A percentile compares a stretch with the other conserved stretches of the same genome.
These are phyloP conservation scores for Beta macrorhiza DNA, from an alignment of 179 eudicot species.

Conservation along the genomic window DNA sequence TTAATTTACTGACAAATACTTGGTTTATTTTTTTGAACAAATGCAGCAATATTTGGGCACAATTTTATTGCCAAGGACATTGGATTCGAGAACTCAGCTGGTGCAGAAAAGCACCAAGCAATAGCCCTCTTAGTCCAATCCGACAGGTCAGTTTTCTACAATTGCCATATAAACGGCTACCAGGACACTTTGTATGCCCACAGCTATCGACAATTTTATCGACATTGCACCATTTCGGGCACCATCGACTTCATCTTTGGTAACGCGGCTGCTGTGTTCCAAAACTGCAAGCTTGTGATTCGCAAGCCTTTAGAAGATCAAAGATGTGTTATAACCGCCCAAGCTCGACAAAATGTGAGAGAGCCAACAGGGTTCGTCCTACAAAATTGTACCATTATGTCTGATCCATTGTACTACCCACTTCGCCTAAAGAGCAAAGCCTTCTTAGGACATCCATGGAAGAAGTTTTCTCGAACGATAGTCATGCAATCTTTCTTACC, in stretches of 20 bases:
- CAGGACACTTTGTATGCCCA: slow-evolving; percentile 41
- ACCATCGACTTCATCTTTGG: slow-evolving; percentile 47
- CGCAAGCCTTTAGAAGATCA: slow-evolving; percentile 45
- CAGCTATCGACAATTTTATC: slow-evolving; percentile 46
- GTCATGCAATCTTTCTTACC: slow-evolving; percentile 36
- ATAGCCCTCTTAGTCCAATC: slow-evolving; percentile 44
- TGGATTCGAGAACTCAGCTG: slow-evolving; percentile 40
- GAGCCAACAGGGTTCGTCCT: slow-evolving; percentile 42
- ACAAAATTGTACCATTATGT: slow-evolving; percentile 30
- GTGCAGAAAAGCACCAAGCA: slow-evolving; percentile 42
- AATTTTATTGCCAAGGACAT: slow-evolving; percentile 45
- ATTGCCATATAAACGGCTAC: slow-evolving; percentile 40
- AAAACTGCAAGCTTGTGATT: slow-evolving; percentile 43
- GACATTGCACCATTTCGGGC: slow-evolving; percentile 40
- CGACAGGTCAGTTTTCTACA: slow-evolving; percentile 41
- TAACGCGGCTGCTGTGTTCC: slow-evolving; percentile 46
- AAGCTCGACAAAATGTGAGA: slow-evolving; percentile 34
- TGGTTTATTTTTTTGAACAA: background rate
- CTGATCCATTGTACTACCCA: slow-evolving; percentile 38
- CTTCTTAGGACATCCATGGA: slow-evolving; percentile 42
- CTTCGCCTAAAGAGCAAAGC: slow-evolving; percentile 33
- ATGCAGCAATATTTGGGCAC: slow-evolving; percentile 41
- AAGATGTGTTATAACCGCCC: slow-evolving; percentile 35
- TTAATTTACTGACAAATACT: background rate
- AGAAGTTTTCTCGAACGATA: slow-evolving; percentile 34